Evolutionary conservation across 179 eudicot species (phyloP), one percentile per base, ranked within the genome.

Genomic region (Beta corolliflora): DNA sequence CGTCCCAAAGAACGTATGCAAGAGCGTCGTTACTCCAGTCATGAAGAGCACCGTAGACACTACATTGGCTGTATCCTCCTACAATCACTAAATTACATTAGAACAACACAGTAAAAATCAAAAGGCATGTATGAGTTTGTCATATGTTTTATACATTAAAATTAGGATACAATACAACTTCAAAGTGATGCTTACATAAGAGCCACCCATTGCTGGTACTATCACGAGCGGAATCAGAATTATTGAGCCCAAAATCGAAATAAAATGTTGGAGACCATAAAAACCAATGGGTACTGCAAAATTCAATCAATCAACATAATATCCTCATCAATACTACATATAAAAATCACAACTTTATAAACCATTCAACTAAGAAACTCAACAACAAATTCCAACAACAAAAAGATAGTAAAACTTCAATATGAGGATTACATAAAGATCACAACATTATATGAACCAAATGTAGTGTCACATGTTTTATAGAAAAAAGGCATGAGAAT

Each of bases 151-250:
- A n/a, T n/a, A 31, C 70, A 72, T 25, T 25, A 25, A 25, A 25
- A 25, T 25, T 10, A 9, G 52, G 0, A 55, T 44, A 50, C 53
- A 21, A 55, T 52, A 70, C 16, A 79, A 10, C 29, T 61, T 15
- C 55, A 60, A 71, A 44, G 70, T 74, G 52, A 65, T 78, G 78
- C 99, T 94, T 88, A 96, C 98, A 87, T 92, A 77, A 78, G 85
- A 83, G 72, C 98, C 99, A 74, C 97, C 98, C 97, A 92, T 94
- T 76, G 95, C 94, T n/a, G 98, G 98, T 80, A 94, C 97, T 75
- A 96, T 89, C 70, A 96, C 94, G 5, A 94, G 95, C 1, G 98
- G 99, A 50, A 94, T 88, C 48, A 94, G 88, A 79, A 96, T 87
- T 85, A 96, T 81, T n/a, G 99, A 96, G 68, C 98, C 98, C 89